Evolutionary conservation across 2,329 filamentous ascomycete species (phyloP).

Genomic region (Fusarium equiseti): DNA sequence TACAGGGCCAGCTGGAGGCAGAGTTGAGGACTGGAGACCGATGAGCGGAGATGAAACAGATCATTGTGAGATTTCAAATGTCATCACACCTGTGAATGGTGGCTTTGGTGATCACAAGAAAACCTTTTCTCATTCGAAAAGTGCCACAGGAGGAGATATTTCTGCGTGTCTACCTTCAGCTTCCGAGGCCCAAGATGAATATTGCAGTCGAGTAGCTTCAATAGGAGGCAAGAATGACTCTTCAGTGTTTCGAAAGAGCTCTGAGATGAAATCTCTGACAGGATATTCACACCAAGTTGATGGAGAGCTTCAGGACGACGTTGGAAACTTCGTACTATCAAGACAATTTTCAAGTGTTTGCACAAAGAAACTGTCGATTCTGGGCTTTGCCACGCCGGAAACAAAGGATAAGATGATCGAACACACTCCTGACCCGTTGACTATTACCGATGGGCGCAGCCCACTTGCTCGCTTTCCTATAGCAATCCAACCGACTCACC

Average conservation of each 20-base stretch:
- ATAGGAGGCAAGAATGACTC: not conserved
- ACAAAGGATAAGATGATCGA: constrained; percentile 7
- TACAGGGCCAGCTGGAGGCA: constrained; percentile 13
- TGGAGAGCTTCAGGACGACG: not conserved
- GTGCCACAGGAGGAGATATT: not conserved
- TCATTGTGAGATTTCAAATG: not conserved
- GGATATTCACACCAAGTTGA: not conserved
- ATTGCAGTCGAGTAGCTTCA: not conserved
- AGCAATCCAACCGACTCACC: constrained; percentile 36
- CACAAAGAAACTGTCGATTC: constrained; percentile 10
- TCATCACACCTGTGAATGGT: not conserved
- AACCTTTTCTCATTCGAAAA: not conserved
- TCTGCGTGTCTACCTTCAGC: not conserved
- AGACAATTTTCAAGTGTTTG: constrained; percentile 11
- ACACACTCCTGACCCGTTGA: constrained; percentile 26
- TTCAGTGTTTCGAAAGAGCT: not conserved
- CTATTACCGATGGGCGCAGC: constrained; percentile 30
- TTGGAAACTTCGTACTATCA: constrained; percentile 3
- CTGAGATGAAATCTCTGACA: not conserved
- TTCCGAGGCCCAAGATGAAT: not conserved
- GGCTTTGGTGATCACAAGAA: not conserved
- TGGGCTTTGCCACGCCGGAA: constrained; percentile 17
- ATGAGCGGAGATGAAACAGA: constrained; percentile 20
- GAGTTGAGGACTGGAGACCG: constrained; percentile 24
- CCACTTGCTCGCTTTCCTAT: constrained; percentile 49